phyloP scores from a whole-genome alignment of 2,329 filamentous ascomycete genomes.

The Sporothrix pseudoabietina region DNA sequence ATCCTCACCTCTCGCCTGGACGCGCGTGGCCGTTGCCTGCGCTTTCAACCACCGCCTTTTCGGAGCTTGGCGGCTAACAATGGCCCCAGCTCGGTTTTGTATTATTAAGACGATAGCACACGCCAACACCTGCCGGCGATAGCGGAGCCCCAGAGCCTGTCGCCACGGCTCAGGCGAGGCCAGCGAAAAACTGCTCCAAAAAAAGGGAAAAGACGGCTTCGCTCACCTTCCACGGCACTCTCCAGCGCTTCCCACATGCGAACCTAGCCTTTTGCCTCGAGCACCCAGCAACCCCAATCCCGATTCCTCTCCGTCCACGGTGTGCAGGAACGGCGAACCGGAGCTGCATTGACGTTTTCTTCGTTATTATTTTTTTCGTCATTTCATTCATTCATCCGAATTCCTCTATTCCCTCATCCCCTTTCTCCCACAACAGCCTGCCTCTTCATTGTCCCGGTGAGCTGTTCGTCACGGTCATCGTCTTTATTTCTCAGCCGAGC shows the following conservation, averaged over 20 bases:
- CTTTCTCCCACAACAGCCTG: background rate
- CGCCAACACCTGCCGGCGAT: slow-evolving; percentile 29
- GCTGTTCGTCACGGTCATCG: background rate
- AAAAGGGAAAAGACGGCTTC: slow-evolving; percentile 29
- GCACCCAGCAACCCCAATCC: background rate
- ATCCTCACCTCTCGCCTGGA: background rate
- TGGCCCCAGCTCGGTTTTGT: slow-evolving; percentile 27
- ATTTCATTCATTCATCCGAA: background rate
- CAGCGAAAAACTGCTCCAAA: background rate
- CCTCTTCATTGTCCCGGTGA: background rate
- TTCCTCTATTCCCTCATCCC: background rate
- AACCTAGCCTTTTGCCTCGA: slow-evolving; percentile 14
- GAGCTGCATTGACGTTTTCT: slow-evolving; percentile 10
- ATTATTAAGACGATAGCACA: slow-evolving; percentile 33
- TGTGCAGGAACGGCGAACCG: slow-evolving; percentile 22
- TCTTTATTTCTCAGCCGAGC: slow-evolving; percentile 27
- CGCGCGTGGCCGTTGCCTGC: slow-evolving; percentile 30
- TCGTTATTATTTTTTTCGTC: background rate
- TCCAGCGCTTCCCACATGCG: slow-evolving; percentile 23
- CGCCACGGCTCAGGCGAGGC: slow-evolving; percentile 27
- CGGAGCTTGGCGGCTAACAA: slow-evolving; percentile 28
- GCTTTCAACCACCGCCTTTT: background rate
- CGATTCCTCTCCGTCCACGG: background rate
- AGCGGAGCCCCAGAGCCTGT: slow-evolving; percentile 30
- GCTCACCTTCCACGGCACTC: slow-evolving; percentile 30